Evolutionary conservation across 306 rosid genomes (phyloP).

Genomic region (Cercis canadensis): DNA sequence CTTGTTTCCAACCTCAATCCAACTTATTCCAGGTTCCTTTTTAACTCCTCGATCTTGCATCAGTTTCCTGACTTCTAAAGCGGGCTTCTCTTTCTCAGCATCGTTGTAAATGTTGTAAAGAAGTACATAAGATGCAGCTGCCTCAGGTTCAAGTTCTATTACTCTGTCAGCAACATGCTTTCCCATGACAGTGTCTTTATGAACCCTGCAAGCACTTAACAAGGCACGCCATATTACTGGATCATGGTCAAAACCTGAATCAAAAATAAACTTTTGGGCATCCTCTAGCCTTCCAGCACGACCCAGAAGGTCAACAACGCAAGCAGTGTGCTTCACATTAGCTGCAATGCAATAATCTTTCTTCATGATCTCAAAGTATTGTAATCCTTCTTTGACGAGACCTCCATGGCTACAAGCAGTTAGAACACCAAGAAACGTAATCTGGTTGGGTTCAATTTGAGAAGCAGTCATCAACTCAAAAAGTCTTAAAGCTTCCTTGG

Average conservation of each 20-base stretch:
- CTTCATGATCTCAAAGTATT: constrained; percentile 54
- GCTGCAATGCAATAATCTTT: constrained; percentile 45
- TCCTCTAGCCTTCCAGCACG: constrained; percentile 59
- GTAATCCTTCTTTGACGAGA: constrained; percentile 57
- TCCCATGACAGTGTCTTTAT: constrained; percentile 52
- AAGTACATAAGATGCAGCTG: constrained; percentile 64
- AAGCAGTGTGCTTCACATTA: constrained; percentile 58
- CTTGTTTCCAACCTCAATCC: constrained; percentile 62
- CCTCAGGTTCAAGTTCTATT: constrained; percentile 62
- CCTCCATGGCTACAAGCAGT: constrained; percentile 76
- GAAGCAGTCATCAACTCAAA: constrained; percentile 53
- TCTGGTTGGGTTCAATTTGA: constrained; percentile 54
- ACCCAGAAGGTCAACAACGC: constrained; percentile 63
- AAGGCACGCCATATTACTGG: constrained; percentile 70
- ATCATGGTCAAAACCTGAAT: constrained; percentile 50
- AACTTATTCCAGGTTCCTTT: constrained; percentile 75
- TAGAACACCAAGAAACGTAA: constrained; percentile 60
- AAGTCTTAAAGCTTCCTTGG: constrained; percentile 50
- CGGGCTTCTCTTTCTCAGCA: constrained; percentile 47
- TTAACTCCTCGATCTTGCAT: constrained; percentile 57
- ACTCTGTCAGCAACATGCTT: constrained; percentile 51
- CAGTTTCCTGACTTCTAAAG: constrained; percentile 53
- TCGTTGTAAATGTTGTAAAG: constrained; percentile 62
- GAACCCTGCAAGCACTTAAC: constrained; percentile 63
- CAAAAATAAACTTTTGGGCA: constrained; percentile 51